phyloP scores from a whole-genome alignment of 2,329 filamentous ascomycete species.

The Fusarium bactridioides region DNA sequence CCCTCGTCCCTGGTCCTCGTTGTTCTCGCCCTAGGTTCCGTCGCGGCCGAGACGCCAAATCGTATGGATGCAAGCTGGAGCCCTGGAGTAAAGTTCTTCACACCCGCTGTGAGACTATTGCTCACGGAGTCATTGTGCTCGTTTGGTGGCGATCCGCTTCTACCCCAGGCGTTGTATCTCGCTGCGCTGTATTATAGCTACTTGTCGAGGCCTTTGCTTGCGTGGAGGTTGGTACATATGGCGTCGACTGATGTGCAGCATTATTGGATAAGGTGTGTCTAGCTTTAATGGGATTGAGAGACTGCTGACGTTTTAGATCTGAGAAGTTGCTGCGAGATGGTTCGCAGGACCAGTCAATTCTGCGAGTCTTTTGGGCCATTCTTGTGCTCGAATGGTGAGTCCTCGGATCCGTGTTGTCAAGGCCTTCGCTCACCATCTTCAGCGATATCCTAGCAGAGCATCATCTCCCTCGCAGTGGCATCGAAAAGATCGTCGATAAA shows the following conservation, averaged over 20 bases:
- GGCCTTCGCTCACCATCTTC: fast-evolving
- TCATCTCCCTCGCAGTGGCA: conserved; percentile 30
- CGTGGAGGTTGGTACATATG: conserved; percentile 32
- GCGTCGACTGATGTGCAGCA: conserved; percentile 33
- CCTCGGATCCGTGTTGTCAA: fast-evolving
- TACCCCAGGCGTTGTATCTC: conserved; percentile 29
- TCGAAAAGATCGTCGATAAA: conserved; percentile 35
- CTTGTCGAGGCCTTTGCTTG: conserved; percentile 27
- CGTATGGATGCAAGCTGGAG: conserved; percentile 13
- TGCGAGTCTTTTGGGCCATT: conserved; percentile 32
- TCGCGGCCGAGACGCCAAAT: conserved; percentile 19
- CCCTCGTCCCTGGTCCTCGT: conserved; percentile 15
- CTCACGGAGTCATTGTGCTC: conserved; percentile 26
- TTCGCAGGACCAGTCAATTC: conserved; percentile 30
- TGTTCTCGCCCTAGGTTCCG: conserved; percentile 20
- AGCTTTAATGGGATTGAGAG: fast-evolving
- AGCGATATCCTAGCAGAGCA: conserved; percentile 35
- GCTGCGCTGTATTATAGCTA: conserved; percentile 35
- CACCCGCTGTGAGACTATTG: conserved; percentile 17
- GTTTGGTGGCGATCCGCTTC: conserved; percentile 25
- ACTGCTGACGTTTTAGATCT: neutral
- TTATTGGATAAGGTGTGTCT: conserved; percentile 29
- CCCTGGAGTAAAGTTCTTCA: conserved; percentile 19
- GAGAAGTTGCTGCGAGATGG: conserved; percentile 22
- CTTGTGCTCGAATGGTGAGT: conserved; percentile 26